These are phyloP conservation scores for Aspergillus alliaceus DNA, from an alignment of 2,329 filamentous ascomycete genomes.

Conservation along the genomic window DNA sequence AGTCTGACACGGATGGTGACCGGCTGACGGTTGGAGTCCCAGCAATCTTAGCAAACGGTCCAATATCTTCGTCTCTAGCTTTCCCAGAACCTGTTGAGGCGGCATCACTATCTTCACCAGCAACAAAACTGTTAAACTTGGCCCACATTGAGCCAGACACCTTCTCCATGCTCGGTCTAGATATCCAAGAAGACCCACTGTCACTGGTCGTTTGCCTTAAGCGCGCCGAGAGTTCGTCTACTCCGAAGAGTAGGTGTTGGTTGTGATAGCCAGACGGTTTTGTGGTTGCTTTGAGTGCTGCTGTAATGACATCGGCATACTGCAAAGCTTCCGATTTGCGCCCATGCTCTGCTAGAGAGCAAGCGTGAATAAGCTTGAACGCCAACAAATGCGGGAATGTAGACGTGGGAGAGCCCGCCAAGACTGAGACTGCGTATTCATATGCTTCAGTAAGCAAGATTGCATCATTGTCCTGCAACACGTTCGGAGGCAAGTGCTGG, in stretches of 20 bases:
- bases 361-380: slow-evolving; percentile 89
- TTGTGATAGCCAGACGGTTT: slow-evolving; percentile 87
- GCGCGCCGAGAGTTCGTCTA: slow-evolving; percentile 81
- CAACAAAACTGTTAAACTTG: slow-evolving; percentile 94
- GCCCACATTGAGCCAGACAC: slow-evolving; percentile 88
- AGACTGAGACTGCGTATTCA: slow-evolving; percentile 80
- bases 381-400: slow-evolving; percentile 78
- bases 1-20: slow-evolving; percentile 71
- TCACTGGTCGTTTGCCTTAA: slow-evolving; percentile 84
- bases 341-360: slow-evolving; percentile 79
- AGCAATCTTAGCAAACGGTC: slow-evolving; percentile 80
- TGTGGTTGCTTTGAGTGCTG: slow-evolving; percentile 75
- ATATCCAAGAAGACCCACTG: slow-evolving; percentile 81
- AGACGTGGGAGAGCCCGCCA: slow-evolving; percentile 56
- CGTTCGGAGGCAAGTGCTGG: slow-evolving; percentile 66
- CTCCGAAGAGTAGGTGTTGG: slow-evolving; percentile 65
- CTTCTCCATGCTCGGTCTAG: slow-evolving; percentile 93
- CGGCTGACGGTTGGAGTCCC: slow-evolving; percentile 74
- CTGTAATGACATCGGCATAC: slow-evolving; percentile 83
- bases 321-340: slow-evolving; percentile 78
- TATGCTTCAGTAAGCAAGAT: slow-evolving; percentile 96
- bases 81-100: slow-evolving; percentile 58
- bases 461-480: slow-evolving; percentile 77
- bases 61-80: slow-evolving; percentile 60
- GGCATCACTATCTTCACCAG: slow-evolving; percentile 78